These are phyloP conservation scores for Fusarium papillatum DNA, from an alignment of 2,329 filamentous ascomycete species.

Conservation along the genomic window DNA sequence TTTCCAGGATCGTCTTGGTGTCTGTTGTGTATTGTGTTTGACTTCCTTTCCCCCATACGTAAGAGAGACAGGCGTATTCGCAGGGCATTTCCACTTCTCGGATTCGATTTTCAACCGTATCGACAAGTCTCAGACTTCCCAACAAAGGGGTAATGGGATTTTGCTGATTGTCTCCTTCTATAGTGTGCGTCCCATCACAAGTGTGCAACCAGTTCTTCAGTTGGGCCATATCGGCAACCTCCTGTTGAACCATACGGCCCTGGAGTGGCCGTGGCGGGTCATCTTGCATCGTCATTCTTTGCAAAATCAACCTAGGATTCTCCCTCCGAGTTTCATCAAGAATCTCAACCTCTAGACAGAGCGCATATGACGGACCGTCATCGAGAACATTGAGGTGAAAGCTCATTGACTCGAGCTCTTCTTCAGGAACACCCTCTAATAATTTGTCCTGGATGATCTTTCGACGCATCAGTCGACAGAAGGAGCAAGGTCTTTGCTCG, in stretches of 20 bases:
- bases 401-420: not conserved
- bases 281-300: not conserved
- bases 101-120: conserved; percentile 7
- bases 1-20: not conserved
- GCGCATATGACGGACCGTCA: not conserved
- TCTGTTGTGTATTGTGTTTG: conserved; percentile 24
- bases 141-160: not conserved
- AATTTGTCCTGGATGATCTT: not conserved
- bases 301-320: not conserved
- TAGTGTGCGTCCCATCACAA: not conserved
- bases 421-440: not conserved
- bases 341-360: conserved; percentile 20
- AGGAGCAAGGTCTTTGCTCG: not conserved
- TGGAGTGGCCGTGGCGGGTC: not conserved
- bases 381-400: conserved; percentile 13
- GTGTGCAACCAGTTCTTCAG: conserved; percentile 4
- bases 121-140: not conserved
- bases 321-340: not conserved
- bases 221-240: not conserved
- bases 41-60: conserved; percentile 27
- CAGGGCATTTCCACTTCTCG: conserved; percentile 7
- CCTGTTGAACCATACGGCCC: conserved; percentile 1
- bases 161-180: not conserved
- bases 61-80: conserved; percentile 19
- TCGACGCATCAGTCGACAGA: conserved; percentile 12